Percentiles rank a stretch among this genome's conserved stretches.
Conservation (phyloP, 2,329 filamentous ascomycete genomes). For the Amesomyces nigricolor region DNA sequence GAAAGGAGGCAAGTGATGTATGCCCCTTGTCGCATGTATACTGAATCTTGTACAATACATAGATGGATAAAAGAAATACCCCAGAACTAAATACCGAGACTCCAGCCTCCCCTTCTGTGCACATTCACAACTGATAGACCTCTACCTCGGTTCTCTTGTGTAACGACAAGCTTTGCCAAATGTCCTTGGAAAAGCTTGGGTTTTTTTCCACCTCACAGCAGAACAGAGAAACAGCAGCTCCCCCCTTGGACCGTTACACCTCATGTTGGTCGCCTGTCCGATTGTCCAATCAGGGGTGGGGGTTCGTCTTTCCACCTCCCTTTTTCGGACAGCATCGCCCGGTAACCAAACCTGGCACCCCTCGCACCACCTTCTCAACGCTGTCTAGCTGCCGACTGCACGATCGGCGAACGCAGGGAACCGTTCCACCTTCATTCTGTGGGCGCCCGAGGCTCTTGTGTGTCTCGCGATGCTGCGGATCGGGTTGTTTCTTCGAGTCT, state of each 20-base stretch:
- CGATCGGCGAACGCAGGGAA: slow-evolving; percentile 6
- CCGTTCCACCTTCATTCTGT: not conserved
- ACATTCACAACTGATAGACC: too few relatives aligned
- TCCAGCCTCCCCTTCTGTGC: not conserved
- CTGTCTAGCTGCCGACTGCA: slow-evolving; percentile 3
- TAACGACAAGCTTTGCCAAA: too few relatives aligned
- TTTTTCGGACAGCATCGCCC: slow-evolving; percentile 13
- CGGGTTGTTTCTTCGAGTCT: too few relatives aligned
- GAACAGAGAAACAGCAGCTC: too few relatives aligned
- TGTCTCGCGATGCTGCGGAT: not conserved
- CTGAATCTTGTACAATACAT: slow-evolving; percentile 3
- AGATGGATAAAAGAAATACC: slow-evolving; percentile 8
- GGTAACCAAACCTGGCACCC: not conserved
- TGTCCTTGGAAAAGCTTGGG: too few relatives aligned
- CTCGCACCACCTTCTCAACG: slow-evolving; percentile 12
- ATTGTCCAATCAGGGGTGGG: slow-evolving; percentile 8
- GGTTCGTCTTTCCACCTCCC: slow-evolving; percentile 11
- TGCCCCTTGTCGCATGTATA: not conserved
- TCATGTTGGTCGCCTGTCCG: not conserved
- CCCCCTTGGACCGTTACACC: too few relatives aligned
- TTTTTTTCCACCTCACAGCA: too few relatives aligned
- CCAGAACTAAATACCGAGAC: not conserved
- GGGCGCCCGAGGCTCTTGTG: not conserved
- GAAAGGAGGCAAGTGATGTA: slow-evolving; percentile 15
- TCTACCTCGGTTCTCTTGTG: too few relatives aligned